phyloP scores from a whole-genome alignment of 768 basidiomycete genomes.

The Tricholoma terreum region DNA sequence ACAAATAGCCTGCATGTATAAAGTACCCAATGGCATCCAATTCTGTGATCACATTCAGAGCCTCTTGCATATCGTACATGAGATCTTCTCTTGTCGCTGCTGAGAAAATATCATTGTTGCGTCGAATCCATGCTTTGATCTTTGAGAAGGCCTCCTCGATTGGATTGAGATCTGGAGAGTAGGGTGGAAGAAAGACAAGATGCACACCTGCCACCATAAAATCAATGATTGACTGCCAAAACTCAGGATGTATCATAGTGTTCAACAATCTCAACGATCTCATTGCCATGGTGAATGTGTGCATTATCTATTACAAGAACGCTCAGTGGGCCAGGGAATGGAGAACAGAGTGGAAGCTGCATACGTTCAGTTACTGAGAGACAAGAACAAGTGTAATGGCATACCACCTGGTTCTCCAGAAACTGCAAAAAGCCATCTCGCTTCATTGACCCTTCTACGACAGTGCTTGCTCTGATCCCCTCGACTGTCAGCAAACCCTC shows the following conservation, averaged over 20 bases:
- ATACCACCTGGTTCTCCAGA: too few species aligned
- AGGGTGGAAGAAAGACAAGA: too few species aligned
- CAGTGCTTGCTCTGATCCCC: background rate
- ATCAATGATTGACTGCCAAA: background rate
- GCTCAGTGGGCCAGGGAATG: too few species aligned
- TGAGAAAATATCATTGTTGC: background rate
- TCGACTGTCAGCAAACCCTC: background rate
- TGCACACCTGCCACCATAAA: background rate
- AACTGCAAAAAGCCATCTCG: background rate
- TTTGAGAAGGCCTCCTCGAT: too few species aligned
- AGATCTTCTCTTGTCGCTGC: conserved; percentile 1
- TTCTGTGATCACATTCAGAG: conserved; percentile 3
- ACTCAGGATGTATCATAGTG: too few species aligned
- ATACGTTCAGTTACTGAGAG: too few species aligned
- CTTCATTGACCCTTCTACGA: background rate
- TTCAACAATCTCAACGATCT: too few species aligned
- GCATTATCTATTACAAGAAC: too few species aligned
- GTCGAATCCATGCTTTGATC: background rate
- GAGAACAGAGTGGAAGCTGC: too few species aligned
- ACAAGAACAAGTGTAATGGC: too few species aligned
- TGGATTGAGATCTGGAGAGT: too few species aligned
- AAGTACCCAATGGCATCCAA: conserved; percentile 6
- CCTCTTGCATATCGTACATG: conserved; percentile 4
- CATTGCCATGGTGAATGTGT: too few species aligned
- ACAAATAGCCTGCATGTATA: conserved; percentile 8